Evolutionary conservation across 176 grass and related monocot genomes (phyloP), one percentile per base, ranked within the genome.

Genomic region (Oryza australiensis): DNA sequence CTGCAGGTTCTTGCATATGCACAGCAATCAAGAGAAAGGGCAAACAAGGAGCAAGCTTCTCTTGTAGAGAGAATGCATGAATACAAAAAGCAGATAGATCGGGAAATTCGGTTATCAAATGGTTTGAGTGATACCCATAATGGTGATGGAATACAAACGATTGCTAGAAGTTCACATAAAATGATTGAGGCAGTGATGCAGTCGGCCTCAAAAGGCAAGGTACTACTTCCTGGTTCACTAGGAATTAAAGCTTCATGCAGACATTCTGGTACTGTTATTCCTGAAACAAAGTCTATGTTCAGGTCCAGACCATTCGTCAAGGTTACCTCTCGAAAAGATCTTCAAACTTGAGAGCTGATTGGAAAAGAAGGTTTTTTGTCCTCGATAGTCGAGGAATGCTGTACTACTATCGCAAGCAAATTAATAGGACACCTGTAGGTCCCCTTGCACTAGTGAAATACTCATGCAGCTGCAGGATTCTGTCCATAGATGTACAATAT

Each of bases 341-440:
- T 20, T 94, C 96, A 74, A 99, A 93, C 66, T 41, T 99, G 76
- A 95, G 96, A 95, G 96, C 80, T 9, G 96, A 99, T 81, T 95
- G 96, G 96, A 99, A 95, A 86, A 90, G 96, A 91, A 90, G 96
- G n/a, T 99, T 95, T 70, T 99, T 99, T 84, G 93, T 99, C 79
- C 93, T 99, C 64, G 96, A 99, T 90, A 99, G 93, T 74, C 91
- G 88, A 90, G 96, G 96, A 84, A 99, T 93, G 89, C 80, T 99
- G 85, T 99, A 94, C 86, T 99, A 99, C 82, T 99, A 99, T 79
- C 91, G 90, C 81, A 99, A 94, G 71, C 91, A 99, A 79, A 90
- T 88, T 83, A 93, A 64, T 77, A 91, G 89, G 83, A 85, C 93
- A 88, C 87, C 89, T 66, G 97, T 99, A 96, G 33, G 97, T 90